These are phyloP conservation scores for Boletus sp. DNA, from an alignment of 768 basidiomycete genomes.

Conservation along the genomic window DNA sequence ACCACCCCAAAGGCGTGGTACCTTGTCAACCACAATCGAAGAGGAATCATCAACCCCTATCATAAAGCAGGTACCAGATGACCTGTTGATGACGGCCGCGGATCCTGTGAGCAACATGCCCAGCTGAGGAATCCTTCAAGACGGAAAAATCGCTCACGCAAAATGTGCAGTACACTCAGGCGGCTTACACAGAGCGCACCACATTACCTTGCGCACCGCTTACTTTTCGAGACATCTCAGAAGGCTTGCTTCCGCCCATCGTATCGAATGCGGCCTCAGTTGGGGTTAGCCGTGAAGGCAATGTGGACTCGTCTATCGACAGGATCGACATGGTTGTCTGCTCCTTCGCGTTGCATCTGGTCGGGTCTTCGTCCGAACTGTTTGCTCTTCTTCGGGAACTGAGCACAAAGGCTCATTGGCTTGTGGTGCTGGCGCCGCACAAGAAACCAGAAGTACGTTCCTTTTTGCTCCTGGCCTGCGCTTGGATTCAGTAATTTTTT, in stretches of 20 bases:
- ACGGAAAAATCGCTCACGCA: constrained; percentile 11
- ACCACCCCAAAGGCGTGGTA: not conserved
- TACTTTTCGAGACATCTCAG: constrained; percentile 61
- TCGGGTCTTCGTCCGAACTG: constrained; percentile 56
- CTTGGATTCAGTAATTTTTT: not conserved
- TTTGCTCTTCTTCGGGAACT: constrained; percentile 65
- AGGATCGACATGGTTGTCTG: constrained; percentile 62
- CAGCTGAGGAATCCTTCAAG: not conserved
- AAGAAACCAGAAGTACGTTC: constrained; percentile 65
- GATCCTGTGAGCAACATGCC: constrained; percentile 21
- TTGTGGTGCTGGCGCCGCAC: constrained; percentile 69
- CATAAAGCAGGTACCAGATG: constrained; percentile 11
- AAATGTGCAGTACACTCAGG: constrained; percentile 50
- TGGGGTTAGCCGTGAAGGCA: not conserved
- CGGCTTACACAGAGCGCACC: constrained; percentile 56
- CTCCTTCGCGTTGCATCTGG: constrained; percentile 72
- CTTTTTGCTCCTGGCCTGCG: not conserved
- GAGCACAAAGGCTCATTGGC: constrained; percentile 58
- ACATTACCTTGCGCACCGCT: constrained; percentile 51
- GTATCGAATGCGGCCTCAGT: constrained; percentile 12
- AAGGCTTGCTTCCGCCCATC: constrained; percentile 46
- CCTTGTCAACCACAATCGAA: not conserved
- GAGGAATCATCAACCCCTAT: not conserved
- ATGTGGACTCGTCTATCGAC: not conserved
- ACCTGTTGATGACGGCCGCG: constrained; percentile 21